Percentiles rank a stretch among this genome's conserved stretches.
Conservation (phyloP, 768 basidiomycete species). For the Fistulinella prunicolor region DNA sequence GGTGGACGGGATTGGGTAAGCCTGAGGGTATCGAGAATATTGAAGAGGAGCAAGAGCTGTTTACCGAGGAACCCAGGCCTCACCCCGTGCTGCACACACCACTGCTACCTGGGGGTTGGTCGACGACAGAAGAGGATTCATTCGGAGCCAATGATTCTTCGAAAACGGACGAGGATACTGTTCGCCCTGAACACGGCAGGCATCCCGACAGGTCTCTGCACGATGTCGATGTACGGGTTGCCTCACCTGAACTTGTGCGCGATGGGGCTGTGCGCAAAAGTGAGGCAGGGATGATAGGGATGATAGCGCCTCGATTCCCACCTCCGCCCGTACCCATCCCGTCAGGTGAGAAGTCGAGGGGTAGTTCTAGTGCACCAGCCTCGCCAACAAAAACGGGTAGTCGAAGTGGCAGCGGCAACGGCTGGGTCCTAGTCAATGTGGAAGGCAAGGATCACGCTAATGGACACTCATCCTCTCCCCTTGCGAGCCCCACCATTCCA, state of each 20-base stretch:
- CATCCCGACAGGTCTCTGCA: constrained; percentile 40
- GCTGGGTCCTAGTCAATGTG: constrained; percentile 67
- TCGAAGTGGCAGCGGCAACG: constrained; percentile 43
- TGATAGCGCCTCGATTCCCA: constrained; percentile 37
- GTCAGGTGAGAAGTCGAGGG: constrained; percentile 25
- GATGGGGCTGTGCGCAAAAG: constrained; percentile 52
- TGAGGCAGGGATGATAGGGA: constrained; percentile 57
- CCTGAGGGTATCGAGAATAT: constrained; percentile 38
- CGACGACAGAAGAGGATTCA: constrained; percentile 50
- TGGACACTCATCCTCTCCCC: constrained; percentile 22
- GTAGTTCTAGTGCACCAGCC: constrained; percentile 23
- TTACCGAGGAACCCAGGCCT: constrained; percentile 22
- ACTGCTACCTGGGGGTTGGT: constrained; percentile 54
- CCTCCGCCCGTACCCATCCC: constrained; percentile 28
- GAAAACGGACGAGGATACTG: constrained; percentile 25
- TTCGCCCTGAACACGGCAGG: constrained; percentile 25
- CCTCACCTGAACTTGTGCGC: constrained; percentile 50
- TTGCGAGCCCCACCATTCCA: constrained; percentile 27
- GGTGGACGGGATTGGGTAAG: constrained; percentile 54
- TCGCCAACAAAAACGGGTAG: constrained; percentile 35
- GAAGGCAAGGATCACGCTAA: constrained; percentile 40
- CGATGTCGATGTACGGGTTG: constrained; percentile 49
- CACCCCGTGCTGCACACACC: constrained; percentile 33
- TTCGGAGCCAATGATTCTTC: constrained; percentile 27
- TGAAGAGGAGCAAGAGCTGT: constrained; percentile 33